Percentiles rank a stretch among this genome's conserved stretches.
phyloP scores from a whole-genome alignment of 23 red algal species.

The Gracilaria caudata region DNA sequence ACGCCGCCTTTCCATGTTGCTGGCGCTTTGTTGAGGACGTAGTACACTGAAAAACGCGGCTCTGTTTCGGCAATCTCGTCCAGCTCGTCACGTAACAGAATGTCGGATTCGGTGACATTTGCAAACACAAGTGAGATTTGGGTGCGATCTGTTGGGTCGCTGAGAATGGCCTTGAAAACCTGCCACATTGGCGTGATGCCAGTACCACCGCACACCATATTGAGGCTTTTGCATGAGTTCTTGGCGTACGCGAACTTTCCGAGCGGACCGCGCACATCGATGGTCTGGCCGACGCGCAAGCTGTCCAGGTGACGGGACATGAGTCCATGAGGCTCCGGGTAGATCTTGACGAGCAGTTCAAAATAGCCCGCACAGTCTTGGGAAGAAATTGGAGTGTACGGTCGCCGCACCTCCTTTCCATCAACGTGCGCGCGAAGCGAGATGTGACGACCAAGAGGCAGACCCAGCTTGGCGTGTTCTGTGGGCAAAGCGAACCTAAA shows the following conservation, averaged over 20 bases:
- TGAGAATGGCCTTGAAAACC: constrained; percentile 65
- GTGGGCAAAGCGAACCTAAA: constrained; percentile 77
- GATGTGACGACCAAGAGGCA: constrained; percentile 85
- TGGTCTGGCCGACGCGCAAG: constrained; percentile 63
- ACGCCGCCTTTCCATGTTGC: constrained; percentile 74
- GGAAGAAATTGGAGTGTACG: constrained; percentile 87
- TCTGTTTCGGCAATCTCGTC: constrained; percentile 74
- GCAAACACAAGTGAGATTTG: constrained; percentile 81
- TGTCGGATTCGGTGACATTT: constrained; percentile 84
- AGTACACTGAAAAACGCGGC: constrained; percentile 73
- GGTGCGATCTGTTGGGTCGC: constrained; percentile 67
- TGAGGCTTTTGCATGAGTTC: constrained; percentile 41
- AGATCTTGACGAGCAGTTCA: constrained; percentile 93
- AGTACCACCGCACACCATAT: constrained; percentile 97
- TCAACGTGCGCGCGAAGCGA: constrained; percentile 54
- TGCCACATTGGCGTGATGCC: constrained; percentile 99
- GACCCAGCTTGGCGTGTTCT: constrained; percentile 20
- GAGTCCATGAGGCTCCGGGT: constrained; percentile 72
- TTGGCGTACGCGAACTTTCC: constrained; percentile 79
- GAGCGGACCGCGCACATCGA: constrained; percentile 80
- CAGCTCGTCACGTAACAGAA: constrained; percentile 78
- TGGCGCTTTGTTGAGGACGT: constrained; percentile 84
- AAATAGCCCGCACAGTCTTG: constrained; percentile 63
- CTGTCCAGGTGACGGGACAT: constrained; percentile 84
- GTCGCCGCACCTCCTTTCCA: constrained; percentile 62